These are phyloP conservation scores for Termitomyces sp. DNA, from an alignment of 1,284 basidiomycete species.

Conservation along the genomic window DNA sequence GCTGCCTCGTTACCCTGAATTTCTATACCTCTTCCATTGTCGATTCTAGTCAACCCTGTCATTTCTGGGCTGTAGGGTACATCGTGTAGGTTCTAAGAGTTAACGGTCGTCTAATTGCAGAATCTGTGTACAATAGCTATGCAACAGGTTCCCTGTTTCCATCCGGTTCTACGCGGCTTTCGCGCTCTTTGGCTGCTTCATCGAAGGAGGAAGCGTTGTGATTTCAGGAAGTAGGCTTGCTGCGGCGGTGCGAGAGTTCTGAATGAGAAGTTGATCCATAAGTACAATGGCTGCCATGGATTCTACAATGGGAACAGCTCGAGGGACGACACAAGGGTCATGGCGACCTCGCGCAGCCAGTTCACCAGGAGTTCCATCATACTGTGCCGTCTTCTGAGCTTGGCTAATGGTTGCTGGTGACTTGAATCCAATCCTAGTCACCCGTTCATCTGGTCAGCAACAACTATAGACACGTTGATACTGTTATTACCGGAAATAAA, in stretches of 20 bases:
- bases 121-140: neutral
- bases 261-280: conserved; percentile 89
- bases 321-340: conserved; percentile 97
- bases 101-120: neutral
- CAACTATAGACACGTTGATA: neutral
- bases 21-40: neutral
- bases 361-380: conserved; percentile 84
- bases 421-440: conserved; percentile 92
- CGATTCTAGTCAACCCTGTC: neutral
- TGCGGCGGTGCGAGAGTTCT: conserved; percentile 75
- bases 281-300: conserved; percentile 95
- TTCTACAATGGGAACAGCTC: conserved; percentile 98
- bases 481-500: conserved; percentile 82
- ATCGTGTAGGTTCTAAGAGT: neutral
- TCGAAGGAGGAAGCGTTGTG: conserved; percentile 83
- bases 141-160: neutral
- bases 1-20: neutral
- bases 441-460: conserved; percentile 1
- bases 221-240: conserved; percentile 58
- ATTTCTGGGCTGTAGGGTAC: conserved; percentile 2
- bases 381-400: conserved; percentile 86
- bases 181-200: conserved; percentile 38
- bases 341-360: conserved; percentile 92
- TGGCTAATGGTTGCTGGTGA: conserved; percentile 97
- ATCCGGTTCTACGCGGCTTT: neutral